Base-by-base conservation (phyloP, 2,329 filamentous ascomycete genomes). In the Niveomyces coronatus region DNA sequence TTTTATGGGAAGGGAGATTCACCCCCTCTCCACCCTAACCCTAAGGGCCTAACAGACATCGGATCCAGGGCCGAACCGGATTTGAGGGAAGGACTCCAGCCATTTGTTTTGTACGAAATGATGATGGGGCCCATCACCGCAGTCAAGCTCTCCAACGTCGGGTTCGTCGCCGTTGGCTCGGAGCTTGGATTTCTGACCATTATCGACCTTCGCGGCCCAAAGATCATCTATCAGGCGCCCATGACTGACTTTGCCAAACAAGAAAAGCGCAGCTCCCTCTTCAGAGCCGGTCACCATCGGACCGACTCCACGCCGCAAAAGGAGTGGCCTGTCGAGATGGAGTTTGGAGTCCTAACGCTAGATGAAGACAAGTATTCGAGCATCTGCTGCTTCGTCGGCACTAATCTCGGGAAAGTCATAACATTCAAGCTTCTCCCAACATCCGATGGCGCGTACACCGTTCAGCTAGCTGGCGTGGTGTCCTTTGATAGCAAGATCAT, bases 281-380 rank as follows among this genome's bases (percentile, higher is more conserved):
- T 79, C 44, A 74, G 70, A 58, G 26, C 43, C 33, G 41, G 54
- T 9, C 55, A 59, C 35, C 42, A 45, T n/a, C 39, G 43, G 36
- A 43, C 53, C 17, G 41, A 43, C 19, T 57, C 69, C 5, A 57
- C 65, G 4, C 54, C 64, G 2, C 45, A 50, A 3, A 70, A 69
- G 33, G 88, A 95, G 52, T 93, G 79, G 74, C 78, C 85, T 1
- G 86, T 85, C 0, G 71, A 67, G 20, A 77, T 96, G 19, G 85
- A 95, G 53, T 98, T 96, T 62, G 86, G 85, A 37, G 85, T 94
- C 32, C 81, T 98, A 78, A 93, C 84, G 3, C 64, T 95, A 4
- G 91, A 96, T 30, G 84, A 82, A n/a, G 89, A 96, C 53, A 79
- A 85, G 46, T 98, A 94, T 56, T 96, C 91, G 2, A 95, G 87